A percentile compares a stretch with the other conserved stretches of the same genome.
These are phyloP conservation scores for Leccinellum luteum DNA, from an alignment of 768 basidiomycete species.

Conservation along the genomic window DNA sequence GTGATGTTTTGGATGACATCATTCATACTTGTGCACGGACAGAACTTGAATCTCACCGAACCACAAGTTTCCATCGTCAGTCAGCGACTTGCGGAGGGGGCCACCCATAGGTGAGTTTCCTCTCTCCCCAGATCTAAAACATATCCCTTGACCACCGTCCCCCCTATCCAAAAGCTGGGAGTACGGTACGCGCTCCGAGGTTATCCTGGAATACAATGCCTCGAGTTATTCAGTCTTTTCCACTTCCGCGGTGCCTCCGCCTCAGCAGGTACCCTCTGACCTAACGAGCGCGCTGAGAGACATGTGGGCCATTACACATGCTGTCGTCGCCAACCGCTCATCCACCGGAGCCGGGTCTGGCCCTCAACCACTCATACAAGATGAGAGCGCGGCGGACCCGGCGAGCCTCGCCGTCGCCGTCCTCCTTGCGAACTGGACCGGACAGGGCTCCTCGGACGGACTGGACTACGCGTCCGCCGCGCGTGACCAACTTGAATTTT, in stretches of 20 bases:
- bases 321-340: conserved; percentile 48
- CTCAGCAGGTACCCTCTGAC: conserved; percentile 16
- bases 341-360: conserved; percentile 43
- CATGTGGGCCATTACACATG: conserved; percentile 53
- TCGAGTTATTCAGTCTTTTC: conserved; percentile 47
- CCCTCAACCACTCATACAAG: conserved; percentile 57
- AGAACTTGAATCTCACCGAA: conserved; percentile 36
- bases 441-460: conserved; percentile 33
- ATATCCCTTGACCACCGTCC: neutral
- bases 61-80: conserved; percentile 36
- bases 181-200: conserved; percentile 48
- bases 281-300: conserved; percentile 41
- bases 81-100: conserved; percentile 38
- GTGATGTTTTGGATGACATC: conserved; percentile 4
- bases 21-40: conserved; percentile 19
- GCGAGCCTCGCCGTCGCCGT: conserved; percentile 74
- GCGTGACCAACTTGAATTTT: conserved; percentile 59
- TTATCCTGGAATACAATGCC: conserved; percentile 48
- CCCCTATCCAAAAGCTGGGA: conserved; percentile 44
- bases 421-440: conserved; percentile 58
- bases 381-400: conserved; percentile 72
- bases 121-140: neutral
- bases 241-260: conserved; percentile 26
- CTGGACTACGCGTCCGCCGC: conserved; percentile 65
- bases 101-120: conserved; percentile 38